Conservation (phyloP, 495 filamentous ascomycete species). For the Echria macrotheca region DNA sequence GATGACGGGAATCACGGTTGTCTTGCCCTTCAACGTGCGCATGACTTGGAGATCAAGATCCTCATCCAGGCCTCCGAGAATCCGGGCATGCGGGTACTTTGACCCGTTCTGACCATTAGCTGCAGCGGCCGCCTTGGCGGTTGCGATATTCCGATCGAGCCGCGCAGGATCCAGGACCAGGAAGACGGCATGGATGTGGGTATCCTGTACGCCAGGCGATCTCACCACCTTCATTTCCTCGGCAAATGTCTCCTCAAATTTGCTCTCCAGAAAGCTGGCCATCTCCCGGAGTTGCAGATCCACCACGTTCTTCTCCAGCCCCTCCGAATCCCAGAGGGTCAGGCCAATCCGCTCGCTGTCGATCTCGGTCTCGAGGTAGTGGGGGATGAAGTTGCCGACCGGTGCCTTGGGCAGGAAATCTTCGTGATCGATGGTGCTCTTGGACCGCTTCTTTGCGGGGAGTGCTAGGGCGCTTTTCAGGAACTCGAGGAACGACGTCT, state of each 20-base stretch:
- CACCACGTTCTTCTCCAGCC: conserved; percentile 86
- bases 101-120: conserved; percentile 50
- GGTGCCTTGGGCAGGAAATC: conserved; percentile 45
- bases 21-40: conserved; percentile 85
- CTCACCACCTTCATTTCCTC: conserved; percentile 98
- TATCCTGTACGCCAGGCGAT: conserved; percentile 88
- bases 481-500: conserved; percentile 96
- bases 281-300: conserved; percentile 91
- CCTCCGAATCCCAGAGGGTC: conserved; percentile 93
- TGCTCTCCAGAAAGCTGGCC: conserved; percentile 87
- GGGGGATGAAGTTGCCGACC: conserved; percentile 64
- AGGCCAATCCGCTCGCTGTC: conserved; percentile 88
- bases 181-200: conserved; percentile 95
- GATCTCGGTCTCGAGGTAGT: conserved; percentile 92
- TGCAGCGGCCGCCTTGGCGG: conserved; percentile 48
- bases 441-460: conserved; percentile 66
- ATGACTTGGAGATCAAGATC: conserved; percentile 88
- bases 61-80: conserved; percentile 73
- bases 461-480: conserved; percentile 76
- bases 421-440: conserved; percentile 45
- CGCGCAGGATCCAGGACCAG: conserved; percentile 84
- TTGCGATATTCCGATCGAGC: conserved; percentile 75
- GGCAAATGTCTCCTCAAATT: conserved; percentile 95
- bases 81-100: conserved; percentile 41
- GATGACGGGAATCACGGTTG: conserved; percentile 91